phyloP scores from a whole-genome alignment of 192 early-diverging fungal genomes.

The Rhizophagus clarus region DNA sequence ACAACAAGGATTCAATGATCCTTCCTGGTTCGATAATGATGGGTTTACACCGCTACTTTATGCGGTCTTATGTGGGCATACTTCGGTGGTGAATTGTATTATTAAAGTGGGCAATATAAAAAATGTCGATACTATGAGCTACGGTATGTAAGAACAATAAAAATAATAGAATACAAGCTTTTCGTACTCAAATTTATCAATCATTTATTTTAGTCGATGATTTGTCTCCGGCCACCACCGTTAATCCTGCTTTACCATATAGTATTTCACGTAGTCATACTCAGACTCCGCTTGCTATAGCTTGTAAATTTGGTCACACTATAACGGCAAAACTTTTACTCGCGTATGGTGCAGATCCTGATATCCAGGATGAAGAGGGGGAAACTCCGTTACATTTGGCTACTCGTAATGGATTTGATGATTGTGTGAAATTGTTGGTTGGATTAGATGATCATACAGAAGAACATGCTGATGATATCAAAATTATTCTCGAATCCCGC shows the following conservation, averaged over 20 bases:
- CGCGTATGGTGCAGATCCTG: conserved; percentile 52
- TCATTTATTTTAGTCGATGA: not conserved
- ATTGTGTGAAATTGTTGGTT: conserved; percentile 54
- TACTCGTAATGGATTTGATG: conserved; percentile 52
- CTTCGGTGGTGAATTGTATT: conserved; percentile 48
- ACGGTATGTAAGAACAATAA: not conserved
- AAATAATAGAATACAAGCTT: not conserved
- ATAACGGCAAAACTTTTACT: conserved; percentile 55
- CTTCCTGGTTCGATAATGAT: conserved; percentile 66
- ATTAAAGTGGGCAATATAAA: conserved; percentile 55
- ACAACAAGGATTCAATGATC: conserved; percentile 38
- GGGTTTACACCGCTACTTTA: conserved; percentile 68
- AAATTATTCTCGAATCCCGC: not conserved
- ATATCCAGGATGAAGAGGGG: conserved; percentile 69
- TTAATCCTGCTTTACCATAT: not conserved
- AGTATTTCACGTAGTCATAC: conserved; percentile 6
- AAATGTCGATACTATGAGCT: conserved; percentile 49
- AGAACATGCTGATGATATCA: not conserved
- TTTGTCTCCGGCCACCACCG: not conserved
- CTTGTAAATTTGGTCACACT: conserved; percentile 53
- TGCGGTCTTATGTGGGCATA: conserved; percentile 56
- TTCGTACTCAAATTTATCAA: not conserved
- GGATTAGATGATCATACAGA: conserved; percentile 22
- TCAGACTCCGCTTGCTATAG: conserved; percentile 54
- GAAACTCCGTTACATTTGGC: conserved; percentile 64